Evolutionary conservation across 352 stramenopile species (phyloP).

Genomic region (Albugo laibachii): DNA sequence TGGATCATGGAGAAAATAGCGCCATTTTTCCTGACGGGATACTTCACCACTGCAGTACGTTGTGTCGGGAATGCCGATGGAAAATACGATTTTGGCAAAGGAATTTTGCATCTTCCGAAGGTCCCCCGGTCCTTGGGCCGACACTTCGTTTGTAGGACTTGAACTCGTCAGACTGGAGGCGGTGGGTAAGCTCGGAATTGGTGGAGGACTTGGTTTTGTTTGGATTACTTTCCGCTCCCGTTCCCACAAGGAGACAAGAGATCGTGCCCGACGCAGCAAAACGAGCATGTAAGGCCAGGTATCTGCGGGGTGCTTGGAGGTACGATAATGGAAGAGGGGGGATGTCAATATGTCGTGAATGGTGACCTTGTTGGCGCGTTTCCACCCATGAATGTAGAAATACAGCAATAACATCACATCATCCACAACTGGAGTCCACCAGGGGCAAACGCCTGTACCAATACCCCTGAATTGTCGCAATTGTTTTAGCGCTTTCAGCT

Average conservation of each 20-base stretch:
- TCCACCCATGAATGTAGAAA: conserved; percentile 51
- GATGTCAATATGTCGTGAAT: conserved; percentile 16
- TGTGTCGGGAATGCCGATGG: conserved; percentile 52
- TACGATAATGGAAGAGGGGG: conserved; percentile 36
- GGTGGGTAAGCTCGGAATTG: neutral
- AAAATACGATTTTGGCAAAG: conserved; percentile 56
- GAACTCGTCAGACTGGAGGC: neutral
- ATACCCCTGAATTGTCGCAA: no score
- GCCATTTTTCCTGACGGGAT: conserved; percentile 53
- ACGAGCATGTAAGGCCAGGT: conserved; percentile 26
- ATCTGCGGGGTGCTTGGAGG: conserved; percentile 4
- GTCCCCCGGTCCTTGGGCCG: conserved; percentile 6
- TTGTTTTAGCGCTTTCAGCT: no score
- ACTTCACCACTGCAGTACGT: conserved; percentile 24
- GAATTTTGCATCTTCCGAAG: conserved; percentile 16
- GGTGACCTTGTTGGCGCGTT: conserved; percentile 22
- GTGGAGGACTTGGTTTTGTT: neutral
- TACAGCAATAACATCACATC: conserved; percentile 52
- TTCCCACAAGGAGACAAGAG: conserved; percentile 26
- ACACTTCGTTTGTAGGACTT: conserved; percentile 7
- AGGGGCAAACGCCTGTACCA: conserved; percentile 18
- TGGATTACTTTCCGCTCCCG: neutral
- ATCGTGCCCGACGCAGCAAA: conserved; percentile 32
- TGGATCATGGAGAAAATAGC: conserved; percentile 46
- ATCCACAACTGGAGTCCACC: conserved; percentile 63